Conservation (phyloP, 2,329 filamentous ascomycete genomes). For the Claviceps monticola region DNA sequence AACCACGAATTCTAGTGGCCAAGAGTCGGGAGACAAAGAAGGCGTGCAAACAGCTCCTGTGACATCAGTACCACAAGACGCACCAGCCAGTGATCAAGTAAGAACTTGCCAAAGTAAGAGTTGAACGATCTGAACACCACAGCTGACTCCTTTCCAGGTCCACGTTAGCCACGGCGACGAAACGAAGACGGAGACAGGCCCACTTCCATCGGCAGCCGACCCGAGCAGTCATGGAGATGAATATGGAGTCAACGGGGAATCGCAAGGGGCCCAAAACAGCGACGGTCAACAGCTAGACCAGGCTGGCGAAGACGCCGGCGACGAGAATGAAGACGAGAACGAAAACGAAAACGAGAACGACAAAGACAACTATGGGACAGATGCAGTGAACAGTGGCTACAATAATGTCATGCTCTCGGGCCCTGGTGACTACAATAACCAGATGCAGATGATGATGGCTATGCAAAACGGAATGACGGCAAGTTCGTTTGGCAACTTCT, state of each 20-base stretch:
- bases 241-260: not conserved
- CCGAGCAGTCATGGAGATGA: constrained; percentile 1
- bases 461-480: constrained; percentile 55
- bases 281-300: constrained; percentile 6
- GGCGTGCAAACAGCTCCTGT: not conserved
- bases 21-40: not conserved
- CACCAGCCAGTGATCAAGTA: constrained; percentile 1
- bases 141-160: not conserved
- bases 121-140: not conserved
- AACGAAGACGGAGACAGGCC: not conserved
- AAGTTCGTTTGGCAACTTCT: constrained; percentile 42
- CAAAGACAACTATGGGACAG: constrained; percentile 20
- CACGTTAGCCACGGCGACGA: not conserved
- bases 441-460: constrained; percentile 71
- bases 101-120: not conserved
- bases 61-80: not conserved
- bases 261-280: not conserved
- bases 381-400: constrained; percentile 33
- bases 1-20: not conserved
- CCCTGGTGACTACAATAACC: constrained; percentile 48
- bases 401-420: constrained; percentile 44
- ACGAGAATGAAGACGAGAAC: constrained; percentile 14
- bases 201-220: not conserved
- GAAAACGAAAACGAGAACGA: constrained; percentile 16
- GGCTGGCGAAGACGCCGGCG: constrained; percentile 7